Evolutionary conservation across 306 rosid species (phyloP), one percentile per base, ranked within the genome.

Genomic region (Pterocarpus macrocarpus): DNA sequence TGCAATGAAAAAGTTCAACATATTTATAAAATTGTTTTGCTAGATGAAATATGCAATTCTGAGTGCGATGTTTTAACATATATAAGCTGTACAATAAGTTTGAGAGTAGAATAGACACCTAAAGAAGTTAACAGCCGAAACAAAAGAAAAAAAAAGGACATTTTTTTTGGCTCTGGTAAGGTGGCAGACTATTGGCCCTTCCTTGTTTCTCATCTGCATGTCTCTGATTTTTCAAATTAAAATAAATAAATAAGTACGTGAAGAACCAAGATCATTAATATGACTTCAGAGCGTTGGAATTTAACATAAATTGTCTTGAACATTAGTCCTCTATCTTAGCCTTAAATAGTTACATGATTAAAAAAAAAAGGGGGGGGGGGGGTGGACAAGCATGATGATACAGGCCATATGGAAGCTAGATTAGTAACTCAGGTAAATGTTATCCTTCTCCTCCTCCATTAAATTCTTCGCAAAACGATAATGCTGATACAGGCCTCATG

Each of bases 1-100:
- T 14, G 39, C 79, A 71, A 61, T 33, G n/a, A 53, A 73, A 52
- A 22, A 1, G 45, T 61, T 34, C 58, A 75, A 67, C 41, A 32
- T 30, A 64, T 44, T 22, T 17, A 38, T 34, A 47, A 45, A 74
- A 69, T 61, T 14, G 43, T 45, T 68, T 68, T 30, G 0, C 12
- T 4, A 7, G 34, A 63, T 17, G 39, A 55, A 57, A 35, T 55
- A 16, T 22, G 57, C 15, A 14, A 47, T 47, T 47, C 8, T 47
- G 15, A 50, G 57, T 0, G 16, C 13, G 57, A 50, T 50, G 5
- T 50, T 55, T 22, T 13, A 8, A 13, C 0, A 52, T 13, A 52
- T 5, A 14, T 13, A 52, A 52, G 57, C 22, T 14, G 17, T 52
- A 7, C 6, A 43, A 6, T 43, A 47, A 22, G 28, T 22, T 22